Percentiles rank a stretch among this genome's conserved stretches.
Evolutionary conservation across 164 flowering plant genomes (phyloP).

Genomic region (Vitis vinifera): DNA sequence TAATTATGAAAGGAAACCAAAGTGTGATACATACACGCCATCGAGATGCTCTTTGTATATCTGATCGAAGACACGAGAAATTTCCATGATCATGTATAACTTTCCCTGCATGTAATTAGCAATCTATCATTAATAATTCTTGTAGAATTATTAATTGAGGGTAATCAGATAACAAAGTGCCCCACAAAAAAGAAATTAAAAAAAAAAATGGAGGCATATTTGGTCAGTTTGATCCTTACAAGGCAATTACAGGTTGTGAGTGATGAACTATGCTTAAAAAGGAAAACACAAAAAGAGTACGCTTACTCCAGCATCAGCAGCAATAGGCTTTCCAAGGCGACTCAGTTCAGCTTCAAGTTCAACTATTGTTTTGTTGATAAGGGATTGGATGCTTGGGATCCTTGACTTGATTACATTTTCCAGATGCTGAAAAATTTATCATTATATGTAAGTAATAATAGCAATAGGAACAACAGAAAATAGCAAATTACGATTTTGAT

Average conservation of each 20-base stretch:
- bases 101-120: conserved; percentile 59
- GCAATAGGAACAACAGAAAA: neutral
- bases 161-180: neutral
- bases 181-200: neutral
- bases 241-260: too few species aligned
- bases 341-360: conserved; percentile 72
- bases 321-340: conserved; percentile 80
- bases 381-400: conserved; percentile 81
- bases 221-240: neutral
- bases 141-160: neutral
- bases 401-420: conserved; percentile 78
- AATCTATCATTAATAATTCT: conserved; percentile 8
- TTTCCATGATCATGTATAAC: conserved; percentile 70
- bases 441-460: conserved; percentile 8
- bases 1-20: neutral
- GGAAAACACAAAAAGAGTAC: neutral
- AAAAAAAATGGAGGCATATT: neutral
- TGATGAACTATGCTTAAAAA: neutral
- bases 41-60: conserved; percentile 83
- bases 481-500: neutral
- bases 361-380: conserved; percentile 60
- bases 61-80: conserved; percentile 73
- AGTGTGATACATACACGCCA: conserved; percentile 60
- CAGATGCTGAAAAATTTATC: conserved; percentile 57
- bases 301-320: conserved; percentile 82